These are phyloP conservation scores for Eutrema yunnanense DNA, from an alignment of 345 rosid genomes.

Conservation along the genomic window DNA sequence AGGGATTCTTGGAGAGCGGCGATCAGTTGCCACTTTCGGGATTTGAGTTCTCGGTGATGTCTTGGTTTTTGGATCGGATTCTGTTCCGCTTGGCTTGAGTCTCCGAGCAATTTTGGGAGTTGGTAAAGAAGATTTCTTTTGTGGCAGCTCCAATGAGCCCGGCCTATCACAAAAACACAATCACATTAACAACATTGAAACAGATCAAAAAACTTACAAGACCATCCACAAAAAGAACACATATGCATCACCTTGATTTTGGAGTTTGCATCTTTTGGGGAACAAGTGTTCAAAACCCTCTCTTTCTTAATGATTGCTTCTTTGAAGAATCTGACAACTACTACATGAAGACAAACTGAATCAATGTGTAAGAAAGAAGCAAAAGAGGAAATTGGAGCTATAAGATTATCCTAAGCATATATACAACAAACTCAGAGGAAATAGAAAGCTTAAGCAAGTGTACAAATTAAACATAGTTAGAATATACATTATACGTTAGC, in stretches of 20 bases:
- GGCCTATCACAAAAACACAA: constrained; percentile 34
- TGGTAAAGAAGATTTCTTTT: constrained; percentile 54
- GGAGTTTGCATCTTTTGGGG: constrained; percentile 16
- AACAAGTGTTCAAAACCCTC: background rate
- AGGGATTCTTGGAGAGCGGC: constrained; percentile 61
- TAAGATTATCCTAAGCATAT: constrained; percentile 20
- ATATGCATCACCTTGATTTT: constrained; percentile 21
- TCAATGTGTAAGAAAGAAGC: constrained; percentile 20
- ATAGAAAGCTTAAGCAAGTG: constrained; percentile 28
- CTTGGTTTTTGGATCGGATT: constrained; percentile 39
- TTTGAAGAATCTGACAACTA: constrained; percentile 35
- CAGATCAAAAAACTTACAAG: background rate
- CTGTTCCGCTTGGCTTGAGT: constrained; percentile 44
- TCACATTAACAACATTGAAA: background rate
- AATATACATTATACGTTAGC: constrained; percentile 22
- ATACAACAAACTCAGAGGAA: constrained; percentile 14
- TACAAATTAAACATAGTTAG: constrained; percentile 37
- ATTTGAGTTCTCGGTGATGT: constrained; percentile 54
- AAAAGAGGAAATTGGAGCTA: constrained; percentile 7
- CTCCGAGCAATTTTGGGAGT: constrained; percentile 48
- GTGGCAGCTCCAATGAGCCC: constrained; percentile 49
- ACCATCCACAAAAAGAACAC: background rate
- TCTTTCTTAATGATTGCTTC: constrained; percentile 8
- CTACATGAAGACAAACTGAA: constrained; percentile 30
- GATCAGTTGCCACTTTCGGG: constrained; percentile 56